Evolutionary conservation across 2,329 filamentous ascomycete species (phyloP).

Genomic region (Cadophora malorum): DNA sequence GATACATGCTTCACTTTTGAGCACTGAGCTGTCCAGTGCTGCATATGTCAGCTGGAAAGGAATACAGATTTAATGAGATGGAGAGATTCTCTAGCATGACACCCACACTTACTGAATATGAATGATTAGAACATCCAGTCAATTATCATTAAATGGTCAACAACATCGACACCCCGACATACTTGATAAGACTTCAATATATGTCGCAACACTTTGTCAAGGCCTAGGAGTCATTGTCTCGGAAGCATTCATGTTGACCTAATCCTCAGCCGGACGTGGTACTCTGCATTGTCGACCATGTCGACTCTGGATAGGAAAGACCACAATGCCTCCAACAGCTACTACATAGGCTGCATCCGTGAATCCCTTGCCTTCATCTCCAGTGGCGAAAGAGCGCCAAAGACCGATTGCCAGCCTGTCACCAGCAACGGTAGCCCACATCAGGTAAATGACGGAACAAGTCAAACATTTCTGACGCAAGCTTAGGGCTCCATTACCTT

Average conservation of each 20-base stretch:
- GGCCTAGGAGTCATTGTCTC: not conserved
- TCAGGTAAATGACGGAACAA: not conserved
- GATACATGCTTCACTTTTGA: not conserved
- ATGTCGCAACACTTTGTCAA: not conserved
- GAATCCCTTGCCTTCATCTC: conserved; percentile 13
- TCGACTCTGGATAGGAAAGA: conserved; percentile 9
- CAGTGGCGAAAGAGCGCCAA: conserved; percentile 7
- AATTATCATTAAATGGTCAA: too few species aligned
- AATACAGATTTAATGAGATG: not conserved
- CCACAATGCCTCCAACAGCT: not conserved
- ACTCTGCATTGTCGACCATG: conserved; percentile 1
- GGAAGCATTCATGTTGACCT: not conserved
- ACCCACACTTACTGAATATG: not conserved
- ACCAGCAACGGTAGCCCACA: not conserved
- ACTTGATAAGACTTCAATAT: too few species aligned
- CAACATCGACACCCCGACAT: too few species aligned
- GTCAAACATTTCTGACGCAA: not conserved
- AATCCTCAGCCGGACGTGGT: not conserved
- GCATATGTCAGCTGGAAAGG: not conserved
- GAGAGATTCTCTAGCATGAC: not conserved
- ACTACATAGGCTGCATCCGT: conserved; percentile 16
- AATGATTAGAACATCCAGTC: not conserved
- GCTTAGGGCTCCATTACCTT: not conserved
- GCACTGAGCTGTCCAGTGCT: not conserved
- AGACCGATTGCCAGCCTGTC: conserved; percentile 5